Evolutionary conservation across 228 moss, liverwort and hornwort genomes (phyloP), one percentile per base, ranked within the genome.

Genomic region (Sphagnum fallax): DNA sequence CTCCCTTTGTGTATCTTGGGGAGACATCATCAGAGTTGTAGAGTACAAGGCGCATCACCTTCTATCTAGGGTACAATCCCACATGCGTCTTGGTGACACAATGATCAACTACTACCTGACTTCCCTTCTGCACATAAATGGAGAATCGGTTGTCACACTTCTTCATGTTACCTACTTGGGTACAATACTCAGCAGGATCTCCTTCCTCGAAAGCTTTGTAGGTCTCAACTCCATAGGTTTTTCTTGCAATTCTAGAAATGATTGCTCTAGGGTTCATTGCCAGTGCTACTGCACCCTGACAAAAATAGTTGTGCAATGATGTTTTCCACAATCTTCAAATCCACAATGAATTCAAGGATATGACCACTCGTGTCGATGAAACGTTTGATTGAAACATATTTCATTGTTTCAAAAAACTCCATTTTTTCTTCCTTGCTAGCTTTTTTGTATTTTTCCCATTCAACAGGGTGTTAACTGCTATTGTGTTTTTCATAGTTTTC

Each of bases 271-370:
- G 78, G 58, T 76, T 63, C 12, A 84, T 63, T 13, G 84, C 78
- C 4, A 84, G 76, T 65, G 75, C 71, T 50, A 81, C 84, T 48
- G 84, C 81, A 49, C 84, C 84, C 47, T 81, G 74, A 48, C 84
- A 90, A 0, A 90, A 48, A 16, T 77, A 82, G 5, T 47, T 16
- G 4, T 68, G n/a, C n/a, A n/a, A n/a, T n/a, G n/a, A n/a, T n/a
- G n/a, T n/a, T n/a, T n/a, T n/a, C n/a, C n/a, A n/a, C n/a, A n/a
- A n/a, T n/a, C n/a, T n/a, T n/a, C n/a, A n/a, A n/a, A n/a, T n/a
- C n/a, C n/a, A n/a, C n/a, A n/a, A n/a, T n/a, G n/a, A n/a, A n/a
- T n/a, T n/a, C n/a, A n/a, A n/a, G n/a, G n/a, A n/a, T n/a, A n/a
- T n/a, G n/a, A n/a, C n/a, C n/a, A n/a, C n/a, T n/a, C n/a, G n/a